Base-by-base conservation (phyloP, 1,139 yeast genomes). In the Meyerozyma elateridarum region DNA sequence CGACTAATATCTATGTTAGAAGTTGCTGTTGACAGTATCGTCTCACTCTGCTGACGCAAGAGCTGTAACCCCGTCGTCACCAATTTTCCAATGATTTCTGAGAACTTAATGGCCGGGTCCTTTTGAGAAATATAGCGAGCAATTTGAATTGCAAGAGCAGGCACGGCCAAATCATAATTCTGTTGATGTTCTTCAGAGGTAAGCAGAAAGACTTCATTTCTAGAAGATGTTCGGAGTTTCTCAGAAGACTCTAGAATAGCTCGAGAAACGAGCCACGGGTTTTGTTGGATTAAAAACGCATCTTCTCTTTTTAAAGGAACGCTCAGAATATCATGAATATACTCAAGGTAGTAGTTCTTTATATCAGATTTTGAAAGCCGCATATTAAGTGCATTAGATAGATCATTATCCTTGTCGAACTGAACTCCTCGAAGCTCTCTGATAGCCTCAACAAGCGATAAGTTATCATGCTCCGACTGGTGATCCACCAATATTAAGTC, bases 401-500 rank as follows among this genome's bases (percentile, higher is more conserved):
- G 27, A 9, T 24, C 18, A 6, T 8, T 8, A 9, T 24, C 12
- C 5, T 16, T 13, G 11, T 13, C 18, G 19, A 24, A 24, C 14
- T 15, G 27, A 11, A 17, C 27, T 7, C 14, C 27, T 13, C 8
- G 14, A 9, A 26, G 16, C 29, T 17, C 14, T 11, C 18, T 26
- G 20, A 26, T 26, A 6, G 29, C 21, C 6, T 26, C 29, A 3
- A 17, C 21, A 14, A 26, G 14, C 27, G 15, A 18, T 11, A 24
- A 15, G 12, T 9, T 24, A n/a, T n/a, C n/a, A n/a, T n/a, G n/a
- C n/a, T n/a, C n/a, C n/a, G n/a, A n/a, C n/a, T n/a, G n/a, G n/a
- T n/a, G n/a, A n/a, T n/a, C n/a, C n/a, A n/a, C 15, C 27, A 24
- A 24, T 4, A 8, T 15, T 13, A 24, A 13, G 12, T 24, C 15